Evolutionary conservation across 176 grass and related monocot species (phyloP), one percentile per base, ranked within the genome.

Genomic region (Bromus sterilis): DNA sequence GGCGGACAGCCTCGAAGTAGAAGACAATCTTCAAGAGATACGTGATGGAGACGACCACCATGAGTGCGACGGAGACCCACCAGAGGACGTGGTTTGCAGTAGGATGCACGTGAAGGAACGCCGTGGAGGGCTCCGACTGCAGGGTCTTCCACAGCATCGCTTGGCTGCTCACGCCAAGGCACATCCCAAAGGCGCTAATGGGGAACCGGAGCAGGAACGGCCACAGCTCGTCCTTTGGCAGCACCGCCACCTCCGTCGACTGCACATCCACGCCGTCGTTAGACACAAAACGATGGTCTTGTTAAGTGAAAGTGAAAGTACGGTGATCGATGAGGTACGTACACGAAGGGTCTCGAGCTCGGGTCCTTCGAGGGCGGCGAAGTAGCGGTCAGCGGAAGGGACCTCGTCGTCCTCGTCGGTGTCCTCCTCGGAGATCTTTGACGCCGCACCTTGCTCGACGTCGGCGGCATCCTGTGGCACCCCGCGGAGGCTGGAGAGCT

Each of bases 201-300:
- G 91, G 94, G 35, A 92, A 97, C 3, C 94, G 84, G 5, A 97
- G 94, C 43, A 94, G 85, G 86, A 97, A 97, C 28, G 91, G 94
- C 94, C 94, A 97, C 44, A 11, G 82, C 78, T 97, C 82, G 80
- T 97, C 91, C 56, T 92, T 23, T 0, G 91, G 94, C 4, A 97
- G 76, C 65, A 88, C 85, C 36, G 91, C 71, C n/a, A 88, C 85
- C 67, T 92, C 89, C 11, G 91, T 86, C 4, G 70, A 8, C 0
- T 58, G 11, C 2, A 58, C 6, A 35, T 51, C 21, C 9, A 82
- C 7, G 12, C 1, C 31, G 20, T 68, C 4, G 23, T 56, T 36
- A 36, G 15, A 37, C 7, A 26, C 21, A 35, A 23, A 0, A n/a
- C n/a, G 30, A 12, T 39, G 37, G 21, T 30, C n/a, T n/a, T n/a